Conservation (phyloP, 345 rosid genomes). For the Melaleuca quinquenervia region DNA sequence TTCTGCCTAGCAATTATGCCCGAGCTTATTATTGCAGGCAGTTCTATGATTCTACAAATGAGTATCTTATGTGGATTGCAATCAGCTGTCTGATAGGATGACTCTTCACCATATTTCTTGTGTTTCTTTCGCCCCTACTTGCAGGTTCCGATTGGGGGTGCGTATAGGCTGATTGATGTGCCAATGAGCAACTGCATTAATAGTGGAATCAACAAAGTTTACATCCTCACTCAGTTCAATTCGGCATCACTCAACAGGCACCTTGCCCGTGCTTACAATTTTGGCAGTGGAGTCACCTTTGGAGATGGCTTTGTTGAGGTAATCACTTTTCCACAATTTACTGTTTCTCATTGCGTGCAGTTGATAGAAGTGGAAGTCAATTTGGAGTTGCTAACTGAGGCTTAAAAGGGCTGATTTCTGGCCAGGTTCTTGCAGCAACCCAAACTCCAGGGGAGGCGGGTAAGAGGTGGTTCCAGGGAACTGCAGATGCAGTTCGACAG, state of each 20-base stretch:
- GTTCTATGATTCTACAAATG: not conserved
- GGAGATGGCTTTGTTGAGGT: constrained; percentile 95
- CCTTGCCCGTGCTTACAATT: constrained; percentile 78
- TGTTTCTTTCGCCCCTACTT: not conserved
- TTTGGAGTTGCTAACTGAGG: not conserved
- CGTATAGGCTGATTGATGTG: constrained; percentile 92
- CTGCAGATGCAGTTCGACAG: constrained; percentile 95
- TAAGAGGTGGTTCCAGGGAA: constrained; percentile 92
- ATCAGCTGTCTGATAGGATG: not conserved
- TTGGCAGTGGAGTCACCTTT: constrained; percentile 52
- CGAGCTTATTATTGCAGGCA: not conserved
- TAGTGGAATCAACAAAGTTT: constrained; percentile 88
- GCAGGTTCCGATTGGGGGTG: constrained; percentile 89
- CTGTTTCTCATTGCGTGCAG: not conserved
- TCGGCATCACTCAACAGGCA: constrained; percentile 89
- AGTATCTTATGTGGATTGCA: not conserved
- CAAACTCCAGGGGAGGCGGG: constrained; percentile 93
- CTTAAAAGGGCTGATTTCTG: not conserved
- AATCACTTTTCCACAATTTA: not conserved
- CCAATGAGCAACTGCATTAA: constrained; percentile 99
- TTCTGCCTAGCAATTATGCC: not conserved
- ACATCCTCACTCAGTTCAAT: constrained; percentile 92
- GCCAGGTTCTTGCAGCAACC: constrained; percentile 83
- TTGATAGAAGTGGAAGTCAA: not conserved
- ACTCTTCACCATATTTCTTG: not conserved